Evolutionary conservation across 2,329 filamentous ascomycete species (phyloP).

Genomic region (Keithomyces neogunnii): DNA sequence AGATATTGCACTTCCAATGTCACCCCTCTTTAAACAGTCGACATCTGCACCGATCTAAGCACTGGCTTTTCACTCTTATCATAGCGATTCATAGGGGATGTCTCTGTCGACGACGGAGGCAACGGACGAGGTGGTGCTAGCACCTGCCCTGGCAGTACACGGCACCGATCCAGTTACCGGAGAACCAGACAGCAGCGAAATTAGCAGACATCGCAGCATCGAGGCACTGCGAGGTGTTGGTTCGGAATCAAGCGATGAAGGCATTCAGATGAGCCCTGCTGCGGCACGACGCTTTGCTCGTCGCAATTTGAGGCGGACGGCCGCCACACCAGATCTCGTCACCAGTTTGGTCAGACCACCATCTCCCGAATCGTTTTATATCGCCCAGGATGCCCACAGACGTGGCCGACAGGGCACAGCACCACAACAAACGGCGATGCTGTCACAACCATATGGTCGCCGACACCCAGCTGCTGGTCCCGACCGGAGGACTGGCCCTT

Average conservation of each 20-base stretch:
- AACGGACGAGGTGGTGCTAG: not conserved
- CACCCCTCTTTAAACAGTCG: too few species aligned
- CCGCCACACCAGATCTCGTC: slow-evolving; percentile 30
- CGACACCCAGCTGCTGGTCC: slow-evolving; percentile 15
- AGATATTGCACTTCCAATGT: too few species aligned
- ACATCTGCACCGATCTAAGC: too few species aligned
- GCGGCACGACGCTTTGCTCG: slow-evolving; percentile 27
- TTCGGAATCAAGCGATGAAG: slow-evolving; percentile 29
- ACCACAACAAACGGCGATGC: slow-evolving; percentile 4
- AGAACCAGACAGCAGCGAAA: not conserved
- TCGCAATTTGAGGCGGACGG: slow-evolving; percentile 24
- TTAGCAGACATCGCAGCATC: not conserved
- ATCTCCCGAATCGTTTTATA: slow-evolving; percentile 27
- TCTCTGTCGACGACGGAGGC: too few species aligned
- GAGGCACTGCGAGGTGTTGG: slow-evolving; percentile 10
- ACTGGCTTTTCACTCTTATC: too few species aligned
- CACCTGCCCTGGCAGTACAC: not conserved
- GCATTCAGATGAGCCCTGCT: slow-evolving; percentile 23
- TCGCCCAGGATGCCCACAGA: slow-evolving; percentile 17
- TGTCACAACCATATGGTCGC: slow-evolving; percentile 8
- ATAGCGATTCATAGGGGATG: too few species aligned
- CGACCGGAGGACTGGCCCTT: slow-evolving; percentile 24
- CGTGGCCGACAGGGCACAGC: slow-evolving; percentile 13
- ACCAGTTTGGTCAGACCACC: slow-evolving; percentile 30
- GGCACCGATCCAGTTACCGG: not conserved